phyloP scores from a whole-genome alignment of 257 asterid genomes.

The Nicotiana tabacum region DNA sequence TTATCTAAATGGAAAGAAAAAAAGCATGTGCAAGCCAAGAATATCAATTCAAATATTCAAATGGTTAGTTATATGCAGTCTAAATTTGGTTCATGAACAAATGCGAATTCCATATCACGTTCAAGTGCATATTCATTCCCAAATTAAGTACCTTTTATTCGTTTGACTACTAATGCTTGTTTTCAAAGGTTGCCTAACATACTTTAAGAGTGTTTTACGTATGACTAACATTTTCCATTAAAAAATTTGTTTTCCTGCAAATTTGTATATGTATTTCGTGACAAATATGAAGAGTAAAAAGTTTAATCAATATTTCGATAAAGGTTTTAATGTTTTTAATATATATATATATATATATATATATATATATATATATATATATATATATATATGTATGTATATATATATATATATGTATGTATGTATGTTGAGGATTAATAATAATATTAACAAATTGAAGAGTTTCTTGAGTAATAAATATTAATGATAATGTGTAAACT shows the following conservation, averaged over 20 bases:
- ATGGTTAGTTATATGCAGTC: background rate
- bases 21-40: background rate
- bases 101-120: background rate
- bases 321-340: no score
- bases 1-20: background rate
- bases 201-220: background rate
- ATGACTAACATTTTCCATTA: background rate
- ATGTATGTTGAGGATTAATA: no score
- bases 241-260: no score
- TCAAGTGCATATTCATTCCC: background rate
- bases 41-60: background rate
- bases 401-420: no score
- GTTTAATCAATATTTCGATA: no score
- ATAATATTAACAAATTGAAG: no score
- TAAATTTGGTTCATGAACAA: slow-evolving; percentile 8
- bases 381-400: no score
- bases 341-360: no score
- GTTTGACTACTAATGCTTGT: background rate
- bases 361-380: no score
- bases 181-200: background rate
- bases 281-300: no score
- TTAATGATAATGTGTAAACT: no score
- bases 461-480: no score
- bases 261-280: background rate
- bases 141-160: background rate